Evolutionary conservation across 2,329 filamentous ascomycete species (phyloP), one percentile per base, ranked within the genome.

Genomic region (Ophiocordyceps sinensis): DNA sequence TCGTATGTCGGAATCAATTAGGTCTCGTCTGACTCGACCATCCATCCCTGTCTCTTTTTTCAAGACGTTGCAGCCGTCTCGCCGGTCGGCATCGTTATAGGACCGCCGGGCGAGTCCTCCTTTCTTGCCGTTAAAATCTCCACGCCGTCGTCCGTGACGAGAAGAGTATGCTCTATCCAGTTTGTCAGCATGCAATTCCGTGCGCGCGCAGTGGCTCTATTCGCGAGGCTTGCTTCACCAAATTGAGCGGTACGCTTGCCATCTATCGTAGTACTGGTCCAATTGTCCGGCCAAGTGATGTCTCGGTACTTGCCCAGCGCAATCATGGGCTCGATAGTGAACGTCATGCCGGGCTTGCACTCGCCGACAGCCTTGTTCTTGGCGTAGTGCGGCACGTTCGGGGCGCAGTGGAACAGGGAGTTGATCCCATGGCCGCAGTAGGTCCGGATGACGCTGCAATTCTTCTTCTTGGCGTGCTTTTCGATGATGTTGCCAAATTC

Each of bases 291-390:
- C 91, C 91, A 98, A 0, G 87, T 96, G 59, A 91, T 82, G 57
- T 98, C 91, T 47, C 78, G 78, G 62, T 94, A 85, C 45, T 85
- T 88, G 44, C 91, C 91, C 42, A 95, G 62, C 34, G 86, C 87
- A 58, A 98, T 88, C 91, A 98, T 98, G 14, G 91, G 91, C 66
- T 98, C 91, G 46, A 98, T 98, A 1, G 91, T 98, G 55, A 98
- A 98, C 48, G 87, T 94, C 87, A 96, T 95, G 41, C 91, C 91
- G 0, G 85, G 81, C 67, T 95, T 95, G 45, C 88, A 91, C 52
- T 84, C 79, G 38, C 91, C 91, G 1, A 95, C 83, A 0, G 89
- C 86, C 75, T 96, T 98, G 66, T 96, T 98, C 72, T 94, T 96
- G 43, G 82, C 89, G 56, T 98, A 98, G 62, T 98, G 91, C 5